Evolutionary conservation across 2,329 filamentous ascomycete genomes (phyloP), one percentile per base, ranked within the genome.

Genomic region (Colletotrichum horii): DNA sequence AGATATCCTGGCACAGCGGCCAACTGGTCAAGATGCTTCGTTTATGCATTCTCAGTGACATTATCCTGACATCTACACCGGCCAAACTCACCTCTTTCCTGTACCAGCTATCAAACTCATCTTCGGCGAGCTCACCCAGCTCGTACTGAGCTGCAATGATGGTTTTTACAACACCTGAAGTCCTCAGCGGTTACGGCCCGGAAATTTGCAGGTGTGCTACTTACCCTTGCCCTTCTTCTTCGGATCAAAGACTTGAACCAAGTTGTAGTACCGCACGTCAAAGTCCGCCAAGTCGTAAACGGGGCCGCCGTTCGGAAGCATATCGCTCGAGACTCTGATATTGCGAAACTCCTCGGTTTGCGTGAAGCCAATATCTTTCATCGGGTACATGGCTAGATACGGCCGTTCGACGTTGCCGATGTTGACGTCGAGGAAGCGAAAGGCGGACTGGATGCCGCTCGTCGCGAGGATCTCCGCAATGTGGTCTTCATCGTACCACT

Each of bases 301-400:
- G 19, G 77, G 62, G 4, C 78, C 78, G 15, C 71, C 66, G 4
- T 77, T 78, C 0, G 80, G 80, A 14, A 81, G 67, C 4, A 77
- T 38, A 19, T 82, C 80, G 72, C 83, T 85, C 48, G 81, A 79
- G 8, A 85, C 79, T 7, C 77, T 79, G 66, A 85, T 83, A 4
- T 78, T 78, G 48, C 78, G 81, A 76, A 86, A 85, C 64, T 83
- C 83, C 4, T 81, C 77, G 24, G 81, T 78, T 16, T 81, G 77
- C 16, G 80, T 81, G 65, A 85, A 86, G 0, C 77, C 81, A 28
- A 86, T 36, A 38, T 85, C 83, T 4, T 75, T 71, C 81, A 85
- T 61, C 4, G 58, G 58, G 30, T 61, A 61, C 11, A 61, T 34
- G 58, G 58, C 58, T 22, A 61, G 19, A 32, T 22, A 61, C 15